Conservation (phyloP, 2,329 filamentous ascomycete genomes). For the Claviceps capensis region DNA sequence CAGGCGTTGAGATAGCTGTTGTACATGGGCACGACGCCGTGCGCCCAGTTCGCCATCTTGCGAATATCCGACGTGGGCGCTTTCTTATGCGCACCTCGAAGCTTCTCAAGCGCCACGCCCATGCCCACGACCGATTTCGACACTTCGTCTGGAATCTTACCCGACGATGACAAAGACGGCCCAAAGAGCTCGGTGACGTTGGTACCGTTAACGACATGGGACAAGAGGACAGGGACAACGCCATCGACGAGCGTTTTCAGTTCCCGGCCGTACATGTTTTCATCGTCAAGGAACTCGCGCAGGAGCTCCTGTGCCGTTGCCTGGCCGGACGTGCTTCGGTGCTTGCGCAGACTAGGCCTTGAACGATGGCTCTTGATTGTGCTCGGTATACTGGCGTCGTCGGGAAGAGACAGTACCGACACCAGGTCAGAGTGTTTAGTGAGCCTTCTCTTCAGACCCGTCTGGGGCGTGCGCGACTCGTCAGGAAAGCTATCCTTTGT, state of each 20-base stretch:
- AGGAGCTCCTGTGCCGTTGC: conserved; percentile 66
- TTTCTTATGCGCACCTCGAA: conserved; percentile 67
- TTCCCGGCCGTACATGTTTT: conserved; percentile 78
- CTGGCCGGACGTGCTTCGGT: conserved; percentile 50
- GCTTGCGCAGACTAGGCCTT: conserved; percentile 63
- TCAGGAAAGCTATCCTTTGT: conserved; percentile 28
- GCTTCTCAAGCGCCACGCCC: conserved; percentile 76
- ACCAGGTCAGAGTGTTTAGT: conserved; percentile 91
- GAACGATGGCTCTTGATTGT: conserved; percentile 60
- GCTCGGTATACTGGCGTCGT: conserved; percentile 39
- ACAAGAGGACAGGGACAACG: conserved; percentile 83
- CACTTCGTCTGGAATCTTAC: conserved; percentile 43
- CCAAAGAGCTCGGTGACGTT: conserved; percentile 56
- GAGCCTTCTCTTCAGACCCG: conserved; percentile 55
- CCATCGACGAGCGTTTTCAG: conserved; percentile 88
- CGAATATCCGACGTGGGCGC: conserved; percentile 63
- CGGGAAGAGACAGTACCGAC: conserved; percentile 70
- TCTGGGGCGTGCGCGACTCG: conserved; percentile 22
- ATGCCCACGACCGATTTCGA: conserved; percentile 87
- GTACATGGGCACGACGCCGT: conserved; percentile 66
- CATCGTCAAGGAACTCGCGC: conserved; percentile 68
- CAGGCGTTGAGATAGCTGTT: conserved; percentile 75
- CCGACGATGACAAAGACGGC: conserved; percentile 27
- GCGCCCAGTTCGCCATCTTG: conserved; percentile 67
- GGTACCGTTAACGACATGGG: conserved; percentile 62